Evolutionary conservation across 768 basidiomycete genomes (phyloP), one percentile per base, ranked within the genome.

Genomic region (Holtermannia corniformis): DNA sequence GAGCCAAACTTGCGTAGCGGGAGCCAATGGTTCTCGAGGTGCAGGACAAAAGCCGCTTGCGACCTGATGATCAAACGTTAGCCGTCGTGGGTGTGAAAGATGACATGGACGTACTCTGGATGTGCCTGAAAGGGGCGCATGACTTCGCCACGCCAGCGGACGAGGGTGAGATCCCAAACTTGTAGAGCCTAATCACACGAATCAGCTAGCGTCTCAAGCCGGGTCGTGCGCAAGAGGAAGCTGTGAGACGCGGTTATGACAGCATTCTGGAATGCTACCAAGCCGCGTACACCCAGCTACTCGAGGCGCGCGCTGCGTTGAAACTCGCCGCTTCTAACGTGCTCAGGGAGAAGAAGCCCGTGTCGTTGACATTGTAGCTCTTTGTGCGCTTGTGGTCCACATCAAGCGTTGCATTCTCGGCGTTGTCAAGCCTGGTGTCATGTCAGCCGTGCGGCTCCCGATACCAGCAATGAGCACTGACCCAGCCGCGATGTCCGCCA

Each of bases 281-380:
- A n/a, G n/a, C n/a, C n/a, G n/a, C n/a, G n/a, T n/a, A n/a, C n/a
- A n/a, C n/a, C n/a, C n/a, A n/a, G n/a, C n/a, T n/a, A n/a, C n/a
- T n/a, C n/a, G n/a, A n/a, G n/a, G n/a, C n/a, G n/a, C n/a, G n/a
- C n/a, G n/a, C n/a, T n/a, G n/a, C n/a, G n/a, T n/a, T n/a, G n/a
- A n/a, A 22, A 26, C 49, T 43, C 21, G 51, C 53, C 26, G 52
- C 79, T 60, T 90, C 86, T 7, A 23, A 12, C 93, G 70, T 1
- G 93, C 91, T 58, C 90, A 88, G 0, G 1, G 90, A 92, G 73
- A 95, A 95, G 71, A 88, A 95, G 1, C 88, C 90, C 23, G 87
- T 88, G 69, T 92, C 90, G 61, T 95, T 90, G 85, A 91, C 87
- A 65, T 95, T 95, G 56, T 64, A 67, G 50, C 74, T 75, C 43